Conservation (phyloP, 495 filamentous ascomycete genomes). For the Glutinoglossum americanum region DNA sequence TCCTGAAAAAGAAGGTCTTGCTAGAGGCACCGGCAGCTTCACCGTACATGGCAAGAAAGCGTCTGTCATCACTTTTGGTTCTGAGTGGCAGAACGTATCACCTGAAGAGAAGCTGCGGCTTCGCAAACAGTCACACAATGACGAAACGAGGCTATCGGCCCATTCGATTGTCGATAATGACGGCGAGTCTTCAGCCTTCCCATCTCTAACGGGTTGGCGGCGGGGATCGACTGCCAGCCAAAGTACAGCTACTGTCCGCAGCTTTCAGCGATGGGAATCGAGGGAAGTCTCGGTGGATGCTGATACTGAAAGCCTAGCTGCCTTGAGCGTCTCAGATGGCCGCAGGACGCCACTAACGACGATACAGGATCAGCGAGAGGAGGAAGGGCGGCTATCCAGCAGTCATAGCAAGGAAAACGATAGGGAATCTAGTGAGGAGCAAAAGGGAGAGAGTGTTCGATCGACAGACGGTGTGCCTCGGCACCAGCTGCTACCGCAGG, state of each 20-base stretch:
- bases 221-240: conserved; percentile 31
- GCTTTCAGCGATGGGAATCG: conserved; percentile 16
- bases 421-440: not conserved
- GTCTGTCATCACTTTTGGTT: conserved; percentile 82
- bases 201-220: conserved; percentile 7
- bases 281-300: conserved; percentile 26
- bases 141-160: conserved; percentile 24
- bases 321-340: conserved; percentile 32
- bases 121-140: conserved; percentile 27
- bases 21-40: conserved; percentile 66
- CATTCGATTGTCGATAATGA: conserved; percentile 16
- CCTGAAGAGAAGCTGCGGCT: conserved; percentile 51
- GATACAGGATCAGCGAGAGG: conserved; percentile 21
- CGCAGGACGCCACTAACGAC: conserved; percentile 29
- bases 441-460: not conserved
- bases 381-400: not conserved
- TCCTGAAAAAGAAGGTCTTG: conserved; percentile 40
- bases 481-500: not conserved
- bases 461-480: not conserved
- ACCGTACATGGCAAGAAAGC: conserved; percentile 97
- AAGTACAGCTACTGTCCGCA: conserved; percentile 32
- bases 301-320: conserved; percentile 30
- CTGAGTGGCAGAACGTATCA: conserved; percentile 66
- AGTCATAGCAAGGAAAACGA: not conserved
- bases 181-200: conserved; percentile 13